These are phyloP conservation scores for Hypoxylon sp. DNA, from an alignment of 2,329 filamentous ascomycete genomes.

Conservation along the genomic window DNA sequence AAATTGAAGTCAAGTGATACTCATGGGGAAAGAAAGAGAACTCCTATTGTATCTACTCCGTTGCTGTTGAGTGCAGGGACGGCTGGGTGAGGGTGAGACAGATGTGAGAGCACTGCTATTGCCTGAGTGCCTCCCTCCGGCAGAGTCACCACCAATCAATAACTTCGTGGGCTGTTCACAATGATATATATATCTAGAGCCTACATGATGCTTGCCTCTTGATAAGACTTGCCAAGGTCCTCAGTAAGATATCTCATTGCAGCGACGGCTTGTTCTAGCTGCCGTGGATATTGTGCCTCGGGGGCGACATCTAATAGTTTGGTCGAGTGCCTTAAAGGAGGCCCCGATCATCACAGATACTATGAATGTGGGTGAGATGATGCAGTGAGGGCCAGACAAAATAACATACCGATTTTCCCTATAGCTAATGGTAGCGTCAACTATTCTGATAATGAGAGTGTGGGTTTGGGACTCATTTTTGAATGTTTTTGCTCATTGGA, in stretches of 20 bases:
- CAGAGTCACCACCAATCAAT: constrained; percentile 5
- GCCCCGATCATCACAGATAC: not conserved
- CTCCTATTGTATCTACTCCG: not conserved
- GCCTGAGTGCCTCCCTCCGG: not conserved
- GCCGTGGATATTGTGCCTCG: constrained; percentile 1
- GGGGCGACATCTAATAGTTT: not conserved
- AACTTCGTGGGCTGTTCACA: not conserved
- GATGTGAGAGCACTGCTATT: not conserved
- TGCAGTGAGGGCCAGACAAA: not conserved
- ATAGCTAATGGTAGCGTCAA: constrained; percentile 2
- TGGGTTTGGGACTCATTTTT: not conserved
- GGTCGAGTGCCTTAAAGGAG: not conserved
- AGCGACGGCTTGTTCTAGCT: constrained; percentile 1
- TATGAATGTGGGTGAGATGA: not conserved
- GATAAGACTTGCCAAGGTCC: not conserved
- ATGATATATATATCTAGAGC: not conserved
- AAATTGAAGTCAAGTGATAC: not conserved
- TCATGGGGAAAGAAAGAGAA: constrained; percentile 1
- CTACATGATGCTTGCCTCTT: not conserved
- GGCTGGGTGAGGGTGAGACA: constrained; percentile 2
- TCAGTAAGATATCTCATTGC: constrained; percentile 1
- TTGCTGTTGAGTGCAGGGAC: constrained; percentile 1
- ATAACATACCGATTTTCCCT: constrained; percentile 4
- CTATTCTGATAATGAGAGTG: constrained; percentile 3
- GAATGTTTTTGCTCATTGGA: too few species aligned